These are phyloP conservation scores for Penicillium frequentans DNA, from an alignment of 2,329 filamentous ascomycete species.

Conservation along the genomic window DNA sequence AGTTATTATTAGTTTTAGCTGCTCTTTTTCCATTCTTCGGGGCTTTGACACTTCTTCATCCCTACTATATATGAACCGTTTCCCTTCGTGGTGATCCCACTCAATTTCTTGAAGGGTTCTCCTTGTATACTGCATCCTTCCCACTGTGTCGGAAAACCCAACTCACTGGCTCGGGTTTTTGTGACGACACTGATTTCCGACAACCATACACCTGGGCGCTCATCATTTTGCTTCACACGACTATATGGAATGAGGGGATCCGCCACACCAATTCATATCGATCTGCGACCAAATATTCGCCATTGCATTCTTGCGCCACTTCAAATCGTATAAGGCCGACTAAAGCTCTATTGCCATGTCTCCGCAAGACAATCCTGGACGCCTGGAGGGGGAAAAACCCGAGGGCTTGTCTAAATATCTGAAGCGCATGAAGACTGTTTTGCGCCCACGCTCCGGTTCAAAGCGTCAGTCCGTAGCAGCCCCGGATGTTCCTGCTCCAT, in stretches of 20 bases:
- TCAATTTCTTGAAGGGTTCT: background rate
- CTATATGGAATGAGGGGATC: constrained; percentile 15
- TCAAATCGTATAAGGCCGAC: constrained; percentile 2
- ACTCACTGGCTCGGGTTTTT: constrained; percentile 2
- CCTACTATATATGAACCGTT: background rate
- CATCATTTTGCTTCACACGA: background rate
- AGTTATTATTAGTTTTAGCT: background rate
- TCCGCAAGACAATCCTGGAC: constrained; percentile 15
- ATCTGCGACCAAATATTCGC: constrained; percentile 15
- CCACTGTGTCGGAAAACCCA: background rate
- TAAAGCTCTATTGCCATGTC: constrained; percentile 24
- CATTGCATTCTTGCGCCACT: constrained; percentile 15
- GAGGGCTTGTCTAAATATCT: constrained; percentile 42
- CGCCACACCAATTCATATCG: background rate
- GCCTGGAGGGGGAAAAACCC: constrained; percentile 22
- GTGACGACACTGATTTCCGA: background rate
- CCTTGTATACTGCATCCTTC: background rate
- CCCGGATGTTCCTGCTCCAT: constrained; percentile 12
- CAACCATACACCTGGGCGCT: background rate
- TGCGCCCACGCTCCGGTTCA: constrained; percentile 32
- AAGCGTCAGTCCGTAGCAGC: constrained; percentile 28
- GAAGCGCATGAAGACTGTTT: constrained; percentile 39
- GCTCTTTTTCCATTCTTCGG: background rate
- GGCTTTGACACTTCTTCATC: background rate
- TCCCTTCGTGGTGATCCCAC: background rate